phyloP scores from a whole-genome alignment of 352 stramenopile species.

The Globisporangium middletonii region DNA sequence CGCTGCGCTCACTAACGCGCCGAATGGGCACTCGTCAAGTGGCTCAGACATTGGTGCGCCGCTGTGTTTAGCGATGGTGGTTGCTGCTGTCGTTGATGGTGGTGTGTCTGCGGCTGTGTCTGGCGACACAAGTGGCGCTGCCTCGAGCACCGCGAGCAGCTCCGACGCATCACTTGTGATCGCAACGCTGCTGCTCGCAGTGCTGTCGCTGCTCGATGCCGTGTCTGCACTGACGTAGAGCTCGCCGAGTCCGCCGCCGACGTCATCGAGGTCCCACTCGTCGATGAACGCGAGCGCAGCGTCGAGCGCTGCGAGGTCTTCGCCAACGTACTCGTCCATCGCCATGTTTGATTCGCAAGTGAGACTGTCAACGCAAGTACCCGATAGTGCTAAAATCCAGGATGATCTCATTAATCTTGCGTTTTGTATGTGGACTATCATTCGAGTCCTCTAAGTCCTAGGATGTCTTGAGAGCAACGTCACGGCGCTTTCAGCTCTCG shows the following conservation, averaged over 20 bases:
- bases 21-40: not conserved
- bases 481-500: too few species aligned
- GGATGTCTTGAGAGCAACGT: too few species aligned
- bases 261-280: conserved; percentile 9
- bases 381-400: too few species aligned
- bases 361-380: too few species aligned
- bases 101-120: not conserved
- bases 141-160: too few species aligned
- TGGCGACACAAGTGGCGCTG: not conserved
- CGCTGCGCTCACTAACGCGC: not conserved
- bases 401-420: too few species aligned
- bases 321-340: conserved; percentile 4
- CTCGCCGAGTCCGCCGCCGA: conserved; percentile 1
- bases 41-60: not conserved
- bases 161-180: too few species aligned
- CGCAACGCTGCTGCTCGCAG: not conserved
- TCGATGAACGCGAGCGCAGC: conserved; percentile 13
- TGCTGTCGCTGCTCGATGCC: not conserved
- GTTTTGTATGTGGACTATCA: too few species aligned
- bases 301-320: conserved; percentile 14
- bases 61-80: too few species aligned
- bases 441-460: too few species aligned
- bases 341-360: not conserved
- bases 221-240: not conserved
- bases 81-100: not conserved